Evolutionary conservation across 345 rosid genomes (phyloP), one percentile per base, ranked within the genome.

Genomic region (Aurinia saxatilis): DNA sequence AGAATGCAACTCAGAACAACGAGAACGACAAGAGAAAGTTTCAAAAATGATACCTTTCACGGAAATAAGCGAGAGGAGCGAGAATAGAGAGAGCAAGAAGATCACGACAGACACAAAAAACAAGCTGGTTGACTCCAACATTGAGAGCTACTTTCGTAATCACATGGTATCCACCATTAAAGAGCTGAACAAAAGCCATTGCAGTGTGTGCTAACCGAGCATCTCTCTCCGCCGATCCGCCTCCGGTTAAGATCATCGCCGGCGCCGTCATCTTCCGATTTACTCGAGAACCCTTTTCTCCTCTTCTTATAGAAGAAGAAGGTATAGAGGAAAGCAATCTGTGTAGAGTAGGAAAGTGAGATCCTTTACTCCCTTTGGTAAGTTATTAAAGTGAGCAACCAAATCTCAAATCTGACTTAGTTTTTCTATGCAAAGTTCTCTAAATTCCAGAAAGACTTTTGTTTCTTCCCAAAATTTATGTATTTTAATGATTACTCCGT

Each of bases 111-210:
- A 93, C 91, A 53, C 99, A 93, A 77, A 93, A 93, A 47, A 93
- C 99, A 48, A 93, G 83, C 86, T 90, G 97, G 73, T 87, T 90
- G 77, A 93, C 81, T 14, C 99, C 99, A 72, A 79, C 90, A 51
- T 90, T 87, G 58, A 93, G 96, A 57, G 99, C 99, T 12, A 90
- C 84, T 80, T 90, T 93, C 47, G 99, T 90, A 50, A 93, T 84
- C 12, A 93, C 99, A 66, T 93, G 99, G 73, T 93, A 90, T 12
- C 99, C 97, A 29, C 99, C 99, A 50, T 77, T 65, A 75, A 85
- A 62, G 30, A 93, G 78, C 81, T 93, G 99, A 42, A 90, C 96
- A 73, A 85, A n/a, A 34, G 81, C 96, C 99, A 93, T 77, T 53
- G 91, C 84, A 27, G 77, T 63, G 56, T 93, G 97, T 2, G 99